phyloP scores from a whole-genome alignment of 2,329 filamentous ascomycete species.

The Talaromyces sp. region DNA sequence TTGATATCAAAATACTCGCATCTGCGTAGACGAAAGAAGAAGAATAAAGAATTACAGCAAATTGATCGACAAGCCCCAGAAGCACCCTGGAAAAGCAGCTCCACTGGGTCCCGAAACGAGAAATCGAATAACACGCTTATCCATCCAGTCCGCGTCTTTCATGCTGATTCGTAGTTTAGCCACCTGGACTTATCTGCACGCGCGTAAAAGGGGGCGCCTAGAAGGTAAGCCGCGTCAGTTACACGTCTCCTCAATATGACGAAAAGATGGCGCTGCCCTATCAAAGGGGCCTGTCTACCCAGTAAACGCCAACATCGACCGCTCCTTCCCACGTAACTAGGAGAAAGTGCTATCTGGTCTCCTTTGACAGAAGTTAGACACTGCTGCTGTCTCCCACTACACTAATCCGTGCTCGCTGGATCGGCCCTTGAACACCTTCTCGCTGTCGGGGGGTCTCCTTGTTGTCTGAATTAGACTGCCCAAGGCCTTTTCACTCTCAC shows the following conservation, averaged over 20 bases:
- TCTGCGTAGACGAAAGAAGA: not conserved
- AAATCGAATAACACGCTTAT: not conserved
- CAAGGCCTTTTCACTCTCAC: not conserved
- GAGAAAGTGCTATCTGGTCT: not conserved
- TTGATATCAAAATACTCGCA: not conserved
- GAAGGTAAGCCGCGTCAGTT: not conserved
- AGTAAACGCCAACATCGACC: not conserved
- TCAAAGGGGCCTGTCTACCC: constrained; percentile 3
- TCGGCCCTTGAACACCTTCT: not conserved
- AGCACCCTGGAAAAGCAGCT: not conserved
- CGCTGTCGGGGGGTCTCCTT: not conserved
- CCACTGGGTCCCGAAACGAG: not conserved
- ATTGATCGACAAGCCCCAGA: not conserved
- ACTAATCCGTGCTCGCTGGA: not conserved
- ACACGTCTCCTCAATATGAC: not conserved
- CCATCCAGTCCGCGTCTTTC: not conserved
- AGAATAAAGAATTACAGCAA: not conserved
- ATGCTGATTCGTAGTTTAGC: not conserved
- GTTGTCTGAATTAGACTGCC: not conserved
- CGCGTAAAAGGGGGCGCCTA: not conserved
- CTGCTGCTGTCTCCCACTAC: not conserved
- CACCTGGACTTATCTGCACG: not conserved
- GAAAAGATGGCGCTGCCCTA: not conserved
- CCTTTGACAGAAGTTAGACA: not conserved
- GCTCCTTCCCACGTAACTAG: not conserved